Evolutionary conservation across 1,284 basidiomycete species (phyloP).

Genomic region (Tetrapyrgos nigripes): DNA sequence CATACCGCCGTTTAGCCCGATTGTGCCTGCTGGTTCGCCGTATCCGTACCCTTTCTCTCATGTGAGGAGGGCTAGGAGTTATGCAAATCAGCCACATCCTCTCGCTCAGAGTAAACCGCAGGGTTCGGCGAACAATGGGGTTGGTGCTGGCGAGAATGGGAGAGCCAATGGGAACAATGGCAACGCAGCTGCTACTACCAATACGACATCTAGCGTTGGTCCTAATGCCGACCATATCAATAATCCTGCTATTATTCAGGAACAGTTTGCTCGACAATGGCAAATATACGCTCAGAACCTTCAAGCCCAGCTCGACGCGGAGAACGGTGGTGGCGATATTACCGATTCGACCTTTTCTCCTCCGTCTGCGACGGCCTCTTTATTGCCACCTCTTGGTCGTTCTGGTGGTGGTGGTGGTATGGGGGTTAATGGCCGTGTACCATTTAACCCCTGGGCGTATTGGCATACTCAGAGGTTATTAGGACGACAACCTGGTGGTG

Average conservation of each 20-base stretch:
- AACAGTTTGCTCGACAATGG: conserved; percentile 74
- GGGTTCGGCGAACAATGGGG: background rate
- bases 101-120: background rate
- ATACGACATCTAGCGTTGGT: conserved; percentile 30
- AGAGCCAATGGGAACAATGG: background rate
- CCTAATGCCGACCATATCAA: conserved; percentile 50
- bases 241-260: conserved; percentile 59
- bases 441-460: conserved; percentile 72
- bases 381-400: conserved; percentile 54
- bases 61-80: conserved; percentile 58
- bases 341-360: conserved; percentile 78
- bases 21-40: conserved; percentile 66
- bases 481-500: conserved; percentile 34
- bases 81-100: conserved; percentile 38
- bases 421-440: background rate
- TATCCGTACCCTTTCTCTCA: conserved; percentile 80
- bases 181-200: conserved; percentile 24
- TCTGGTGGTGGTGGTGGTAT: conserved; percentile 20
- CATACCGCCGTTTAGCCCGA: conserved; percentile 51
- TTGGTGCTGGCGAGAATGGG: background rate
- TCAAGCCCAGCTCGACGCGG: conserved; percentile 78
- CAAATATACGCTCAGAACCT: conserved; percentile 78
- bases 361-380: conserved; percentile 58
- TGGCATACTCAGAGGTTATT: conserved; percentile 58
- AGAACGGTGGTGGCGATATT: conserved; percentile 67